Conservation (phyloP, 192 early-diverging fungal species). For the Backusella tuberculispora region DNA sequence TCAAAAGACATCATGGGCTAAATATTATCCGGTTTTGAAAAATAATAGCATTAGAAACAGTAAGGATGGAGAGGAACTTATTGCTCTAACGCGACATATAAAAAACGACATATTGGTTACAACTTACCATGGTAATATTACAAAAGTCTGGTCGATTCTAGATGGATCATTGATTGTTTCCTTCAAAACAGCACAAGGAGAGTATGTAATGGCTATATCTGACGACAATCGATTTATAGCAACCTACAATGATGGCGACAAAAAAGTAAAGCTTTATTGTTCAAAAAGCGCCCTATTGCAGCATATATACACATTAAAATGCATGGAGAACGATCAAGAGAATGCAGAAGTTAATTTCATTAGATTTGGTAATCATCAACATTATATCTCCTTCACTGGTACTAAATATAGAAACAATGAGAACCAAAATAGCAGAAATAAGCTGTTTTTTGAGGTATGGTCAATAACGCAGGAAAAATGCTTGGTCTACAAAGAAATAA, state of each 20-base stretch:
- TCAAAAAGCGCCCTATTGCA: neutral
- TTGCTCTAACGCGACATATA: neutral
- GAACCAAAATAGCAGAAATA: neutral
- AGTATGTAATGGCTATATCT: neutral
- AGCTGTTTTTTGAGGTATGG: neutral
- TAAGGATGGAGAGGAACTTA: neutral
- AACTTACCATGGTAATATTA: neutral
- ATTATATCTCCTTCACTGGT: neutral
- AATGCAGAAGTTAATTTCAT: neutral
- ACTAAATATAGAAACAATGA: neutral
- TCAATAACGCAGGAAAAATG: neutral
- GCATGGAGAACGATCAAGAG: neutral
- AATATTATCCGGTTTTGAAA: neutral
- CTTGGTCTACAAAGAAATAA: neutral
- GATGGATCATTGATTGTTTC: neutral
- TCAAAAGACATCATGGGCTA: neutral
- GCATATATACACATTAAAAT: neutral
- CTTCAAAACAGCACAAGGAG: neutral
- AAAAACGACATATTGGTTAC: neutral
- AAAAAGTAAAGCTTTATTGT: neutral
- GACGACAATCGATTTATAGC: neutral
- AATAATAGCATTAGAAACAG: neutral
- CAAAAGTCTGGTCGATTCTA: conserved; percentile 6
- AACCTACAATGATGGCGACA: neutral
- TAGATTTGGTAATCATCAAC: neutral